phyloP scores from a whole-genome alignment of 73 alveolate genomes.

The Paramecium pentaurelia region DNA sequence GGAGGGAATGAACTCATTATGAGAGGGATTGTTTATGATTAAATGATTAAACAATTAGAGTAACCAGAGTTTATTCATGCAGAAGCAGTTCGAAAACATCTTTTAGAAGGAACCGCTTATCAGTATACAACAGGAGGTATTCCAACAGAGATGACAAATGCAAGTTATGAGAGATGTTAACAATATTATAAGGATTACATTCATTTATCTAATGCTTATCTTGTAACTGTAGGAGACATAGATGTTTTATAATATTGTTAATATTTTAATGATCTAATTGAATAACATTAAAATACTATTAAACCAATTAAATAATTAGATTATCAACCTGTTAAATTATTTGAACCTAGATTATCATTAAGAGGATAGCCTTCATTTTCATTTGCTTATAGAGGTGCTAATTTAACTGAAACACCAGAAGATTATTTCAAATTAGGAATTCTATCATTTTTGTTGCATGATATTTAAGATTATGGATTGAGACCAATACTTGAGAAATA shows the following conservation, averaged over 20 bases:
- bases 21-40: not conserved
- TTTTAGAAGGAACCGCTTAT: not conserved
- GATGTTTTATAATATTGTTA: not conserved
- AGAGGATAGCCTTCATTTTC: not conserved
- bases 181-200: not conserved
- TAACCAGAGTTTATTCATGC: not conserved
- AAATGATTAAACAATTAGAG: not conserved
- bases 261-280: not conserved
- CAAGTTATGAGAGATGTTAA: not conserved
- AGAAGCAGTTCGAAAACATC: not conserved
- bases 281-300: not conserved
- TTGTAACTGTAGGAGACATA: constrained; percentile 7
- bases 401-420: not conserved
- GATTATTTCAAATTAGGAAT: not conserved
- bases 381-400: constrained; percentile 5
- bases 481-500: not conserved
- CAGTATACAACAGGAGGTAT: not conserved
- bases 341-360: not conserved
- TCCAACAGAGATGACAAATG: not conserved
- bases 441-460: constrained; percentile 1
- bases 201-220: not conserved
- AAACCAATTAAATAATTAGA: not conserved
- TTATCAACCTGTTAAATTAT: not conserved
- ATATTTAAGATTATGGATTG: not conserved
- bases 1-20: not conserved